Conservation (phyloP, 352 stramenopile genomes). For the Phytophthora ohioensis region DNA sequence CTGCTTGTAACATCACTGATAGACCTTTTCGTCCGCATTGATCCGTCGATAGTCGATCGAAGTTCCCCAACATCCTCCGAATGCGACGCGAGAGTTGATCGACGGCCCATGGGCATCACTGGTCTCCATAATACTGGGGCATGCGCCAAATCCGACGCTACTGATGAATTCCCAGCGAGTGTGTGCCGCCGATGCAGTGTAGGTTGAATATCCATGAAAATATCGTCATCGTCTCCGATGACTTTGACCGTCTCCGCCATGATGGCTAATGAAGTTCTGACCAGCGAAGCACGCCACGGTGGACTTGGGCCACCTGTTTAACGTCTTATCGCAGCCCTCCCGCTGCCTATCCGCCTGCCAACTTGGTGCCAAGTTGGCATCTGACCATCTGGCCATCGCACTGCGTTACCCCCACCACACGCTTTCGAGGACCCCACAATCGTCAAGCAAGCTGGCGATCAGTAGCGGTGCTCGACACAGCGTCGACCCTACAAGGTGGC, state of each 20-base stretch:
- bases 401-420: constrained; percentile 23
- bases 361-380: constrained; percentile 22
- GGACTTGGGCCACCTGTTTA: constrained; percentile 28
- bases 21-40: constrained; percentile 29
- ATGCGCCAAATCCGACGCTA: constrained; percentile 18
- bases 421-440: constrained; percentile 36
- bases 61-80: constrained; percentile 21
- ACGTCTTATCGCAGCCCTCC: constrained; percentile 40
- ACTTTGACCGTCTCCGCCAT: constrained; percentile 30
- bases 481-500: constrained; percentile 8
- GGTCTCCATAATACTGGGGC: constrained; percentile 35
- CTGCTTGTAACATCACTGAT: constrained; percentile 32
- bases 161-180: constrained; percentile 25
- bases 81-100: constrained; percentile 28
- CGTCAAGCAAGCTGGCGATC: constrained; percentile 18
- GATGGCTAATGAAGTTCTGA: constrained; percentile 32
- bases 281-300: constrained; percentile 20
- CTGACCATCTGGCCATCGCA: constrained; percentile 33
- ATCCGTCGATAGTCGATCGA: constrained; percentile 28
- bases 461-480: neutral
- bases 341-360: constrained; percentile 34
- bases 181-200: constrained; percentile 30
- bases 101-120: constrained; percentile 37
- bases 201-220: constrained; percentile 18
- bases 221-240: constrained; percentile 26